Evolutionary conservation across 192 early-diverging fungal genomes (phyloP), one percentile per base, ranked within the genome.

Genomic region (Allomyces javanicus): DNA sequence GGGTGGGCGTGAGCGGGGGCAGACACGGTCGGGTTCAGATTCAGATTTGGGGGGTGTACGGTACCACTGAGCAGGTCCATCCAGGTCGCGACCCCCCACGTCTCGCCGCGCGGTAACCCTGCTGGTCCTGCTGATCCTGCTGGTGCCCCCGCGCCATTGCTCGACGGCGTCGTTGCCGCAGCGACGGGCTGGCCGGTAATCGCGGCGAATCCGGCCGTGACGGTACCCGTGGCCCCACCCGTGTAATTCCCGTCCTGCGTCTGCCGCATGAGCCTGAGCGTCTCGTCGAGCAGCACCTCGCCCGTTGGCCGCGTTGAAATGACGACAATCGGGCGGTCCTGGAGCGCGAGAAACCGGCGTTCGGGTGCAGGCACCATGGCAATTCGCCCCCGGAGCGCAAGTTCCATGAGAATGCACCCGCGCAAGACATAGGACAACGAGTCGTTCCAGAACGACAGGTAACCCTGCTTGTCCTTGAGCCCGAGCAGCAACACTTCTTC

Each of bases 361-460:
- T 86, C 84, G 25, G 89, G 76, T 65, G 95, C 93, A 71, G 91
- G 93, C 25, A 86, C 75, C 70, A 91, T 90, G 12, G 84, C 83
- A 67, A 98, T 89, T 22, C 95, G 83, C 45, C 86, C 85, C 19
- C 95, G 84, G 65, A 98, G 84, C 9, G 94, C 94, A 10, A 98
- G 79, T 76, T 98, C 95, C 80, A 96, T 93, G 44, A 98, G 78
- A 71, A 98, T 98, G 67, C 88, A 89, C 17, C 93, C 94, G 68
- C 95, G 82, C 21, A 98, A 75, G 1, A 93, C 89, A 76, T 98
- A 98, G 24, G 91, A 94, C 65, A 98, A 91, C 73, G 91, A 93
- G 77, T 98, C 95, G 76, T 98, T 98, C 95, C 95, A 98, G 73
- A 98, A 98, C 25, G 92, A 94, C 45, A 98, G 82, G 68, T 95